Percentiles rank a stretch among this genome's conserved stretches.
Evolutionary conservation across 1,284 basidiomycete genomes (phyloP).

Genomic region (Schizophyllum commune): DNA sequence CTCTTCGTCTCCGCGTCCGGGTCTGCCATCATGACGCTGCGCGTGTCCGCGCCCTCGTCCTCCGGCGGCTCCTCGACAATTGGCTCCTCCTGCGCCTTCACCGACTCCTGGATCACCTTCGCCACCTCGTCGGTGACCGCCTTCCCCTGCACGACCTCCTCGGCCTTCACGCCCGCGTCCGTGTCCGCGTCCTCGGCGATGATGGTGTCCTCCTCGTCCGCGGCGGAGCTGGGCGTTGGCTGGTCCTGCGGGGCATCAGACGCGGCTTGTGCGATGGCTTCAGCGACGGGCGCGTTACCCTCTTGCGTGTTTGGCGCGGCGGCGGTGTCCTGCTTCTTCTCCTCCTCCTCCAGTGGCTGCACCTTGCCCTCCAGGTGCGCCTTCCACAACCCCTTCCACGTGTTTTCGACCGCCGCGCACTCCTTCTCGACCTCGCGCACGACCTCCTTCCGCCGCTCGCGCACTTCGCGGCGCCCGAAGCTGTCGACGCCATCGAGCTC

Average conservation of each 20-base stretch:
- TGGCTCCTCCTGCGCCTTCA: background rate
- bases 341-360: background rate
- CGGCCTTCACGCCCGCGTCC: no score
- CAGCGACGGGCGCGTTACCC: background rate
- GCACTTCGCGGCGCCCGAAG: conserved; percentile 48
- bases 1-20: background rate
- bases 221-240: no score
- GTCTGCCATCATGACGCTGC: background rate
- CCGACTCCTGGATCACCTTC: background rate
- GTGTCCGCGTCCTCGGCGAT: no score
- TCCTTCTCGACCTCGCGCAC: conserved; percentile 59
- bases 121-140: background rate
- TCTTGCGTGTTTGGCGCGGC: background rate
- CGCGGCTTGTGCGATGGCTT: no score
- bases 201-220: no score
- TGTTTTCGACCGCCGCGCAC: conserved; percentile 25
- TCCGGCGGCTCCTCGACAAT: background rate
- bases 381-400: conserved; percentile 27
- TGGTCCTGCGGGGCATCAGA: no score
- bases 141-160: no score
- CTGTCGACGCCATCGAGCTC: conserved; percentile 62
- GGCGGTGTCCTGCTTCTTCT: background rate
- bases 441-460: conserved; percentile 48
- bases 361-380: conserved; percentile 13
- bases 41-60: background rate